A percentile compares a stretch with the other conserved stretches of the same genome.
These are phyloP conservation scores for Pichia sporocuriosa DNA, from an alignment of 805 yeast genomes.

Conservation along the genomic window DNA sequence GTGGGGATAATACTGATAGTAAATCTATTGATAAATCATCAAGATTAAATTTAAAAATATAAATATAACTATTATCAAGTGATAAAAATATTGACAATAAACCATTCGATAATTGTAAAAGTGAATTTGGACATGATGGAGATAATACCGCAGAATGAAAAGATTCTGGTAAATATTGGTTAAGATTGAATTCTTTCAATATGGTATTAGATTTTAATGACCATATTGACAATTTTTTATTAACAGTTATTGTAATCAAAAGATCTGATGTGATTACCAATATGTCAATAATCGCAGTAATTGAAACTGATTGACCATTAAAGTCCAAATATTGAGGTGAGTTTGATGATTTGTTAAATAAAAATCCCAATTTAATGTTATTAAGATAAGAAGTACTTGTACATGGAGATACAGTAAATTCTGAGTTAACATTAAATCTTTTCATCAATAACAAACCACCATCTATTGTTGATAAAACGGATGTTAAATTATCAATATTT, in stretches of 20 bases:
- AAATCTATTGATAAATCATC: conserved; percentile 11
- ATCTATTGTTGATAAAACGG: conserved; percentile 60
- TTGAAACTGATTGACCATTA: conserved; percentile 18
- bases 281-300: conserved; percentile 20
- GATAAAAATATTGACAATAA: conserved; percentile 23
- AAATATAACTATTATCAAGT: conserved; percentile 19
- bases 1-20: conserved; percentile 12
- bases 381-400: conserved; percentile 44
- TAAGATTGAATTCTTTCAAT: conserved; percentile 19
- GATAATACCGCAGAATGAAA: conserved; percentile 17
- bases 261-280: conserved; percentile 10
- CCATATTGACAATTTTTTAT: conserved; percentile 56
- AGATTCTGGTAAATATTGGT: conserved; percentile 19
- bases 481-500: conserved; percentile 36
- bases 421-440: conserved; percentile 22
- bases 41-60: conserved; percentile 18
- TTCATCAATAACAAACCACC: conserved; percentile 65
- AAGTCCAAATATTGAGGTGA: conserved; percentile 15
- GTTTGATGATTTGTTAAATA: conserved; percentile 10
- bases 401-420: conserved; percentile 33
- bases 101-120: conserved; percentile 12
- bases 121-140: conserved; percentile 16
- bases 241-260: conserved; percentile 43
- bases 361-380: conserved; percentile 26
- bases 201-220: conserved; percentile 33